These are phyloP conservation scores for Irpex rosettiformis DNA, from an alignment of 1,284 basidiomycete genomes.

Conservation along the genomic window DNA sequence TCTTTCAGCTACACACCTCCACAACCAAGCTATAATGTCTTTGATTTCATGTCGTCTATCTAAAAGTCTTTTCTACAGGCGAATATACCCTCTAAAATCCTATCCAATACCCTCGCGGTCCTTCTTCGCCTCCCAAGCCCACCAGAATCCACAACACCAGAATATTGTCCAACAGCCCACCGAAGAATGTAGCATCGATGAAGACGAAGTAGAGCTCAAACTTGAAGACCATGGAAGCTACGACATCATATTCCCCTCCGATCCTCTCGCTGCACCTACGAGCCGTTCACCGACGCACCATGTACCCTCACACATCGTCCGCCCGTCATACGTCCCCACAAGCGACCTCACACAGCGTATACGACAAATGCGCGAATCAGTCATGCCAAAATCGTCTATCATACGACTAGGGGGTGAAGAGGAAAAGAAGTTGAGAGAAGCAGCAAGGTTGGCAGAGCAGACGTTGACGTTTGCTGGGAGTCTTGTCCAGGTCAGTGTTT, in stretches of 20 bases:
- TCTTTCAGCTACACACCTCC: no score
- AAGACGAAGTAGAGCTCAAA: conserved; percentile 3
- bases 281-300: conserved; percentile 46
- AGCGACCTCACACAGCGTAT: conserved; percentile 19
- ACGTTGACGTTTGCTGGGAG: conserved; percentile 57
- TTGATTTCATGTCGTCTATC: no score
- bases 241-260: conserved; percentile 61
- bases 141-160: not conserved
- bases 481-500: conserved; percentile 50
- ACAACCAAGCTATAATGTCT: no score
- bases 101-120: no score
- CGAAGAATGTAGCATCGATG: not conserved
- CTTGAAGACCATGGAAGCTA: conserved; percentile 43
- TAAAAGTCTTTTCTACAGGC: no score
- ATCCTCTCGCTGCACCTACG: conserved; percentile 60
- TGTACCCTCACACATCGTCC: conserved; percentile 58
- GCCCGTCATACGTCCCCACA: conserved; percentile 58
- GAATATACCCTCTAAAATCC: no score
- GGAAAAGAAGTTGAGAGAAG: conserved; percentile 54
- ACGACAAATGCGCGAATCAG: conserved; percentile 18
- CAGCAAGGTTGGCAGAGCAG: conserved; percentile 58
- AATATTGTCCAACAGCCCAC: not conserved
- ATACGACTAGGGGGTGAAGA: conserved; percentile 56
- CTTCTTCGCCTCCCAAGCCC: no score
- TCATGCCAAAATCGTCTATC: conserved; percentile 28